These are phyloP conservation scores for Elsinoe perseae DNA, from an alignment of 2,329 filamentous ascomycete species.

Conservation along the genomic window DNA sequence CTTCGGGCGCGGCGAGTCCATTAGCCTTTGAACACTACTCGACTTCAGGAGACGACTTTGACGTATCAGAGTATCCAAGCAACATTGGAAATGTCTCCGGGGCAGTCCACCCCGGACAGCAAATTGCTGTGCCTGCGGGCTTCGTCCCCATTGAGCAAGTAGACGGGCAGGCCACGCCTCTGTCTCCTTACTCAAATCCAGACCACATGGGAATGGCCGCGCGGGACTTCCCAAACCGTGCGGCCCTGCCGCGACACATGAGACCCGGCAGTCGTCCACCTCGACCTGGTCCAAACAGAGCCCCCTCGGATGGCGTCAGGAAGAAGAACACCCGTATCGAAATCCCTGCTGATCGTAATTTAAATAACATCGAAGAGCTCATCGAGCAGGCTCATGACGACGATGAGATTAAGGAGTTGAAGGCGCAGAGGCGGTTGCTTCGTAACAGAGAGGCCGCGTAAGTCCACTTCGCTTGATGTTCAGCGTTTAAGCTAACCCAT, in stretches of 20 bases:
- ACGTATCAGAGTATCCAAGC: constrained; percentile 35
- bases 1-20: constrained; percentile 66
- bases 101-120: constrained; percentile 27
- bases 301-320: constrained; percentile 69
- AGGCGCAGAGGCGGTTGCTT: constrained; percentile 92
- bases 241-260: constrained; percentile 42
- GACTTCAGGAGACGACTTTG: constrained; percentile 53
- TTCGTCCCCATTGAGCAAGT: constrained; percentile 33
- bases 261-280: constrained; percentile 61
- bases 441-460: constrained; percentile 96
- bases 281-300: constrained; percentile 53
- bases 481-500: not conserved
- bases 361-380: constrained; percentile 89
- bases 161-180: constrained; percentile 45
- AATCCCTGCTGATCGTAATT: constrained; percentile 85
- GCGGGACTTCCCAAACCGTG: constrained; percentile 41
- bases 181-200: constrained; percentile 56
- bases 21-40: constrained; percentile 52
- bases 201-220: constrained; percentile 47
- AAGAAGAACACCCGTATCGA: constrained; percentile 99
- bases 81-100: constrained; percentile 28
- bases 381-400: constrained; percentile 85
- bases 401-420: constrained; percentile 92
- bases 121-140: constrained; percentile 35
- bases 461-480: constrained; percentile 26